Base-by-base conservation (phyloP, 805 yeast genomes). In the Wickerhamiella azyma region DNA sequence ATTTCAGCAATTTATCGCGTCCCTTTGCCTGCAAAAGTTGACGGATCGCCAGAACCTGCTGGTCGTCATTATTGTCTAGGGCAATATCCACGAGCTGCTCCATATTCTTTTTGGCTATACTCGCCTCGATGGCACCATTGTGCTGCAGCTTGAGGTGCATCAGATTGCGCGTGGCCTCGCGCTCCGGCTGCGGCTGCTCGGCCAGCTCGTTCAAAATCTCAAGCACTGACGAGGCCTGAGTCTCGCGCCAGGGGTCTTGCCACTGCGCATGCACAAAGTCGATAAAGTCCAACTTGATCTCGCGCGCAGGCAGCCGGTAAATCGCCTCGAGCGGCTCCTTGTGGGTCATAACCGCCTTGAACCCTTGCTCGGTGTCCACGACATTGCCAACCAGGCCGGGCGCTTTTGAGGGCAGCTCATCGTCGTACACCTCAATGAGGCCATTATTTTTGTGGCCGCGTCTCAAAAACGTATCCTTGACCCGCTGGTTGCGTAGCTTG, bases 1-100 rank as follows among this genome's bases (percentile, higher is more conserved):
- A 81, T 38, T 72, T 61, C 52, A 84, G 43, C 38, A 86, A 60
- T 41, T 74, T 71, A 4, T 77, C 84, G 53, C 73, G 72, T 1
- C 94, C 94, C 60, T 82, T 86, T 37, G 73, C 50, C 51, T 75
- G 71, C 60, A 88, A 70, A 43, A 88, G 63, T 53, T 68, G 65
- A 55, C 76, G 79, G 38, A 86, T 72, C 19, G 74, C 65, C 32
- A 66, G 50, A 24, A 83, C 65, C 43, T 39, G 49, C 51, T 48
- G 60, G 41, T 48, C 61, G 57, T 37, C 71, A 35, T 70, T 65
- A 33, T 79, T 66, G 46, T 75, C 72, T n/a, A 57, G 46, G 1
- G 65, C 66, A 0, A 64, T 63, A 13, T 57, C 61, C 13, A 62
- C 52, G 9, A 63, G 50, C n/a, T 43, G 26, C 17, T 47, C 39